Evolutionary conservation across 805 yeast species (phyloP).

Genomic region (Lipomyces yamanashiensis): DNA sequence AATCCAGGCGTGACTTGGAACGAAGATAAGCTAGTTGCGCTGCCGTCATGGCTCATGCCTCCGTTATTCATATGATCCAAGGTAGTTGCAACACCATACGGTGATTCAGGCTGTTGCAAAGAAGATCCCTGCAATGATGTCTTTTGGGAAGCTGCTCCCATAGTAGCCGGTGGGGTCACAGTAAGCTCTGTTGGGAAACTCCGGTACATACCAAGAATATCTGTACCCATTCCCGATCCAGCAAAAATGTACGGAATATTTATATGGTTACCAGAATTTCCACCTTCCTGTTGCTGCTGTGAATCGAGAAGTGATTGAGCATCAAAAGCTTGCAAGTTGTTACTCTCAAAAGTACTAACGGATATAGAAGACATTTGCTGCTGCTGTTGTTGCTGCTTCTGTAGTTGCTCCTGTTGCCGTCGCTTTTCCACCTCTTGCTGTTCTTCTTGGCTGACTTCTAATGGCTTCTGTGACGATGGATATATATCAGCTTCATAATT

Average conservation of each 20-base stretch:
- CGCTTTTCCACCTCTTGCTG: background rate
- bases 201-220: conserved; percentile 12
- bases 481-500: too few relatives aligned
- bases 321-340: background rate
- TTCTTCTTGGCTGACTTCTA: background rate
- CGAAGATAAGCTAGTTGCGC: background rate
- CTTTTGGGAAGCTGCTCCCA: background rate
- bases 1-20: background rate
- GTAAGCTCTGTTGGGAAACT: background rate
- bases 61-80: background rate
- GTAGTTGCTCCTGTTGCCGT: background rate
- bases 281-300: background rate
- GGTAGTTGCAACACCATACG: background rate
- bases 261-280: background rate
- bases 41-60: background rate
- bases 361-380: background rate
- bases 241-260: conserved; percentile 14
- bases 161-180: background rate
- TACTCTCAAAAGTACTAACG: background rate
- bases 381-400: background rate
- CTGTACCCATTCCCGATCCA: conserved; percentile 19
- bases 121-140: background rate
- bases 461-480: too few relatives aligned
- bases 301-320: background rate
- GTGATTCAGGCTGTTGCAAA: background rate